Evolutionary conservation across 2,329 filamentous ascomycete species (phyloP).

Genomic region (Rhinocladiella similis): DNA sequence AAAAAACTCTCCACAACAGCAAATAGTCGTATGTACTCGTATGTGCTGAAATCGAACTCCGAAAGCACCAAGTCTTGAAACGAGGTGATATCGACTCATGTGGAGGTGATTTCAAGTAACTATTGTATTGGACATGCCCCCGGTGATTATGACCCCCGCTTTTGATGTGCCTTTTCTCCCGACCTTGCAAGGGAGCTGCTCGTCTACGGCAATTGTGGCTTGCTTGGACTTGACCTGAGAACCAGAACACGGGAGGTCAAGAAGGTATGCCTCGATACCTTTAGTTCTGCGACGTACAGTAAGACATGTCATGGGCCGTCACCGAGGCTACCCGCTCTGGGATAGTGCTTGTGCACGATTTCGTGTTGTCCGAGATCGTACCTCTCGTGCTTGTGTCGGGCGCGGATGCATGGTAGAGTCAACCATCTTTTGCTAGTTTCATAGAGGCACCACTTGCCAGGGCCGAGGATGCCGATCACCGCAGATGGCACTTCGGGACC

Average conservation of each 20-base stretch:
- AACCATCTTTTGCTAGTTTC: not conserved
- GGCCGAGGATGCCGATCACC: not conserved
- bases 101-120: too few species aligned
- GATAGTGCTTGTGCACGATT: not conserved
- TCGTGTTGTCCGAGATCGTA: not conserved
- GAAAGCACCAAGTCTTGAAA: too few species aligned
- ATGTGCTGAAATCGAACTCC: too few species aligned
- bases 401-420: not conserved
- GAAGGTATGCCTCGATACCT: not conserved
- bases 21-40: too few species aligned
- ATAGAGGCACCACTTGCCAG: not conserved
- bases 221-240: slow-evolving; percentile 7
- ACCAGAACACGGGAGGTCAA: not conserved
- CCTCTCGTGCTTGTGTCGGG: not conserved
- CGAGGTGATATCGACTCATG: too few species aligned
- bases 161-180: too few species aligned
- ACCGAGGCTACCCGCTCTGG: not conserved
- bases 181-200: not conserved
- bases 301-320: not conserved
- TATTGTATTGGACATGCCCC: too few species aligned
- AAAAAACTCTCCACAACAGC: too few species aligned
- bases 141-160: too few species aligned
- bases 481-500: not conserved
- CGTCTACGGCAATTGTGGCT: slow-evolving; percentile 7
- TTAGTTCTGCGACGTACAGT: not conserved